Evolutionary conservation across 2,329 filamentous ascomycete species (phyloP), one percentile per base, ranked within the genome.

Genomic region (Lachnellula suecica): DNA sequence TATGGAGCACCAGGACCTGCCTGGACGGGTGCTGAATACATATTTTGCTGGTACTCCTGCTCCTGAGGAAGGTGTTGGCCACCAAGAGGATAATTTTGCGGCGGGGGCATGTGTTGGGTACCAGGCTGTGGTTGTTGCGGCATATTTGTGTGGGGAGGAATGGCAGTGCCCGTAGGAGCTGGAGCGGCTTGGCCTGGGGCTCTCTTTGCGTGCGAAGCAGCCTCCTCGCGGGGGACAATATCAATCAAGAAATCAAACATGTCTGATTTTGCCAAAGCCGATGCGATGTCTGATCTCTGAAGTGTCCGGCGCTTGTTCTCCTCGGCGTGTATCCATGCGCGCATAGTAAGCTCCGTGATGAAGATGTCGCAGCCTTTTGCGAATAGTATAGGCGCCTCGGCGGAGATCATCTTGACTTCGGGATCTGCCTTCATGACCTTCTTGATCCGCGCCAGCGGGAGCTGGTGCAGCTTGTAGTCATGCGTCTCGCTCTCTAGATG

Each of bases 211-310:
- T 92, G 91, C 20, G 88, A 85, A 9, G 89, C 82, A 31, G 93
- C 91, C 71, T 99, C 94, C 71, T 99, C 94, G 47, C 94, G 87
- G 3, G 94, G 94, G 5, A 99, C 94, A 57, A 99, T 99, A 68
- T 99, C 94, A 69, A 99, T 99, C 54, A 99, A 79, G 74, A 99
- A 99, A 74, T 99, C 94, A 71, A 99, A 99, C 94, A 99, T 99
- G 75, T 99, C 94, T 20, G 91, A 97, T 74, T 99, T 99, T 54
- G 91, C 89, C 22, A 99, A 79, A 13, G 94, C 94, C 10, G 91
- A 95, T 20, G 94, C 94, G 69, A 99, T 99, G 67, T 99, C 94
- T 52, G 91, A 96, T 46, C 94, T 85, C 72, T 99, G 94, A 37
- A 99, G 78, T 1, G 94, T 99, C 40, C 94, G 86, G 25, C 94